Evolutionary conservation across 495 filamentous ascomycete genomes (phyloP).

Genomic region (Xylaria longipes): DNA sequence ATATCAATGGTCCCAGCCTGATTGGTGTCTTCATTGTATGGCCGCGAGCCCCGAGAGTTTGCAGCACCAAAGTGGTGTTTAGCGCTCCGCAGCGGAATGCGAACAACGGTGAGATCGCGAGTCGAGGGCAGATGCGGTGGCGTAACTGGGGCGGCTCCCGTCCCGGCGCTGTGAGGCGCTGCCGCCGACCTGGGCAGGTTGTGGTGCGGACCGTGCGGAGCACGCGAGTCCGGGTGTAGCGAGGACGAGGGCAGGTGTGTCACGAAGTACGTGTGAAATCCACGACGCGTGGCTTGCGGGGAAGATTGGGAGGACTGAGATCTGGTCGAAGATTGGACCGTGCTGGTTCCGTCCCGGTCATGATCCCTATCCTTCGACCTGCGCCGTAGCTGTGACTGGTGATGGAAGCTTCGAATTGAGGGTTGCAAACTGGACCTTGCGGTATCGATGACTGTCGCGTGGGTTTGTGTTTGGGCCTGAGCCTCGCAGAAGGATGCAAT

Average conservation of each 20-base stretch:
- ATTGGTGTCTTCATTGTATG: slow-evolving; percentile 91
- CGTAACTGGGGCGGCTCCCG: slow-evolving; percentile 59
- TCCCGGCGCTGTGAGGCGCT: slow-evolving; percentile 72
- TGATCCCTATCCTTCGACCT: slow-evolving; percentile 8
- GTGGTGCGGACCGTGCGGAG: slow-evolving; percentile 68
- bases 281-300: slow-evolving; percentile 49
- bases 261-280: slow-evolving; percentile 96
- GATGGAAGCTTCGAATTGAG: slow-evolving; percentile 27
- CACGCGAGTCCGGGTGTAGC: slow-evolving; percentile 81
- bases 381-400: slow-evolving; percentile 23
- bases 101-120: slow-evolving; percentile 92
- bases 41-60: slow-evolving; percentile 78
- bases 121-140: slow-evolving; percentile 60
- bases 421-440: slow-evolving; percentile 24
- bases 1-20: slow-evolving; percentile 94
- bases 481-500: slow-evolving; percentile 55
- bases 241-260: slow-evolving; percentile 94
- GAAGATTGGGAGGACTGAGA: slow-evolving; percentile 20
- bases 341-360: slow-evolving; percentile 13
- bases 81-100: slow-evolving; percentile 90
- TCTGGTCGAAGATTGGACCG: slow-evolving; percentile 27
- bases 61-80: slow-evolving; percentile 94
- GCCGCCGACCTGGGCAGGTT: slow-evolving; percentile 85
- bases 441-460: slow-evolving; percentile 16
- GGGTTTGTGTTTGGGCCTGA: slow-evolving; percentile 26